These are phyloP conservation scores for Gynandropsis gynandra DNA, from an alignment of 345 rosid genomes.

Conservation along the genomic window DNA sequence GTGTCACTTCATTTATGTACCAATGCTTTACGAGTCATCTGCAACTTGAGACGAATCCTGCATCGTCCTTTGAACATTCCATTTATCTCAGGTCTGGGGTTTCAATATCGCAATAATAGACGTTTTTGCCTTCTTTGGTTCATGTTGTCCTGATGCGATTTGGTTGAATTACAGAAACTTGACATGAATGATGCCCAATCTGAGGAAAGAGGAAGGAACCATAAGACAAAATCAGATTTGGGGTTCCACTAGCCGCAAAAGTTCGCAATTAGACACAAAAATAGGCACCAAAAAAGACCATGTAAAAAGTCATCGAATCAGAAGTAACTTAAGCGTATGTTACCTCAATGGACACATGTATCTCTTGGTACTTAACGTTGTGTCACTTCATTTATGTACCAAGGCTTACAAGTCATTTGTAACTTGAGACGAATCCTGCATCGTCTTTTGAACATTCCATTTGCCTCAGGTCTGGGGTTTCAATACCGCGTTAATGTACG, in stretches of 20 bases:
- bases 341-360: conserved; percentile 52
- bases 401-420: no score
- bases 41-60: no score
- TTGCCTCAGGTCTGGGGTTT: no score
- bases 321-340: conserved; percentile 29
- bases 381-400: neutral
- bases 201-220: conserved; percentile 29
- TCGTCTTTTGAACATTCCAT: no score
- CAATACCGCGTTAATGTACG: no score
- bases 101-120: no score
- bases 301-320: conserved; percentile 33
- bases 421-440: no score
- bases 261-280: conserved; percentile 37
- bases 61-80: no score
- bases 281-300: conserved; percentile 35
- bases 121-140: neutral
- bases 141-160: conserved; percentile 14
- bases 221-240: conserved; percentile 22
- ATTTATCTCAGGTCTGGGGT: no score
- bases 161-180: conserved; percentile 20
- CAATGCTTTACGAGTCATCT: no score
- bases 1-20: neutral
- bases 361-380: conserved; percentile 3
- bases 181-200: conserved; percentile 43
- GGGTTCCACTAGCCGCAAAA: conserved; percentile 28